These are phyloP conservation scores for Jamesozyma jinghongensis DNA, from an alignment of 805 yeast species.

Conservation along the genomic window DNA sequence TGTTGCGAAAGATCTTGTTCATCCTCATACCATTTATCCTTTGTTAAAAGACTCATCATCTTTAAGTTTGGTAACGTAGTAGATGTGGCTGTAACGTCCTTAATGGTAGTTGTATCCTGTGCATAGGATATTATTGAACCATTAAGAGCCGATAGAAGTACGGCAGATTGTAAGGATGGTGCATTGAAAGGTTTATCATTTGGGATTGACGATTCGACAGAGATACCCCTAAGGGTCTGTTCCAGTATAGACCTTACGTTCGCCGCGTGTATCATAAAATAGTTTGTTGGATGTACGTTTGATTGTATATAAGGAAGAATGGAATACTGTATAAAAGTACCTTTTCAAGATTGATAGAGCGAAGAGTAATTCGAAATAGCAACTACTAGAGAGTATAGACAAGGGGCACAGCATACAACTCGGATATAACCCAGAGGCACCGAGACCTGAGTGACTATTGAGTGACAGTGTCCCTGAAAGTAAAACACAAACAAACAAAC, in stretches of 20 bases:
- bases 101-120: slow-evolving; percentile 2
- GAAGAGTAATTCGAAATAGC: too few species aligned
- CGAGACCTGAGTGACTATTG: too few species aligned
- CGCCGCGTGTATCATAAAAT: slow-evolving; percentile 17
- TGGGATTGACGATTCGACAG: background rate
- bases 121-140: slow-evolving; percentile 27
- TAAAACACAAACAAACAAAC: too few species aligned
- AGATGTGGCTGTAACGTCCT: background rate
- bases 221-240: background rate
- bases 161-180: slow-evolving; percentile 19
- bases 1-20: slow-evolving; percentile 9
- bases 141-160: slow-evolving; percentile 18
- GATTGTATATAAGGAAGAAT: too few species aligned
- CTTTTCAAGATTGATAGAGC: too few species aligned
- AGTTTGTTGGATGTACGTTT: too few species aligned
- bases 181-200: background rate
- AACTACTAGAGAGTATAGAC: too few species aligned
- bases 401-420: too few species aligned
- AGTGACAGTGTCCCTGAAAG: too few species aligned
- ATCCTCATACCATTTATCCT: slow-evolving; percentile 30
- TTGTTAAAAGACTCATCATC: slow-evolving; percentile 27
- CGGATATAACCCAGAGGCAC: too few species aligned
- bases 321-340: too few species aligned
- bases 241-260: slow-evolving; percentile 17
- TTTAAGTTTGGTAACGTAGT: slow-evolving; percentile 22